phyloP scores from a whole-genome alignment of 1,284 basidiomycete genomes.

The Melampsora americana region DNA sequence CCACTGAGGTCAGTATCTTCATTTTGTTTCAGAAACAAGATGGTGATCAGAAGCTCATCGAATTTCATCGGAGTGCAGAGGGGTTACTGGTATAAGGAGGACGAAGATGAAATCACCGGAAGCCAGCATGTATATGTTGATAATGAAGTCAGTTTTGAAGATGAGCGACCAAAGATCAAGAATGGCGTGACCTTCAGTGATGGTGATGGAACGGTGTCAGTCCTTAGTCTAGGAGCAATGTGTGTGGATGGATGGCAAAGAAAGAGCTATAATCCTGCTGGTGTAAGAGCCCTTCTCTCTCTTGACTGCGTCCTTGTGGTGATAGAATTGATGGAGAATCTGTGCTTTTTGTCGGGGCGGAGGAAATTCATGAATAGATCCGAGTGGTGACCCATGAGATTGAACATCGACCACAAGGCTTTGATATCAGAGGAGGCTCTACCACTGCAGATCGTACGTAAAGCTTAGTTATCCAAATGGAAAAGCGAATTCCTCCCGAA shows the following conservation, averaged over 20 bases:
- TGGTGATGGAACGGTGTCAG: conserved; percentile 91
- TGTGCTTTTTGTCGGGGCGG: too few species aligned
- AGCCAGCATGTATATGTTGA: conserved; percentile 75
- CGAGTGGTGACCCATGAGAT: conserved; percentile 82
- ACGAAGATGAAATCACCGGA: conserved; percentile 52
- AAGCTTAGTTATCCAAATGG: not conserved
- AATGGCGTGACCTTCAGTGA: conserved; percentile 86
- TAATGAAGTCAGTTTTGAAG: conserved; percentile 69
- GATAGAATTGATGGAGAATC: not conserved
- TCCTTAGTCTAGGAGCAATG: conserved; percentile 88
- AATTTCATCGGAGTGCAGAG: conserved; percentile 1
- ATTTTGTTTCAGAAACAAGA: conserved; percentile 46
- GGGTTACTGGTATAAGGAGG: conserved; percentile 47
- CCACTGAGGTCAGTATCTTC: conserved; percentile 71
- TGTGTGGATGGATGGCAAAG: conserved; percentile 92
- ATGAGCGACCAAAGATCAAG: conserved; percentile 58
- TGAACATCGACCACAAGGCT: conserved; percentile 71
- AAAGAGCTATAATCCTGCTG: conserved; percentile 86
- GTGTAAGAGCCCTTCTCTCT: conserved; percentile 58
- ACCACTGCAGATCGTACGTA: conserved; percentile 62
- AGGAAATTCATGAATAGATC: conserved; percentile 44
- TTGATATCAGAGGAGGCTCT: conserved; percentile 81
- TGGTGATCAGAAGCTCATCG: conserved; percentile 42
- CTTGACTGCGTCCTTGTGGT: not conserved
- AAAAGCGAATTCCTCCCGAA: too few species aligned